Conservation (phyloP, 2,329 filamentous ascomycete species). For the Colletotrichum magnum region DNA sequence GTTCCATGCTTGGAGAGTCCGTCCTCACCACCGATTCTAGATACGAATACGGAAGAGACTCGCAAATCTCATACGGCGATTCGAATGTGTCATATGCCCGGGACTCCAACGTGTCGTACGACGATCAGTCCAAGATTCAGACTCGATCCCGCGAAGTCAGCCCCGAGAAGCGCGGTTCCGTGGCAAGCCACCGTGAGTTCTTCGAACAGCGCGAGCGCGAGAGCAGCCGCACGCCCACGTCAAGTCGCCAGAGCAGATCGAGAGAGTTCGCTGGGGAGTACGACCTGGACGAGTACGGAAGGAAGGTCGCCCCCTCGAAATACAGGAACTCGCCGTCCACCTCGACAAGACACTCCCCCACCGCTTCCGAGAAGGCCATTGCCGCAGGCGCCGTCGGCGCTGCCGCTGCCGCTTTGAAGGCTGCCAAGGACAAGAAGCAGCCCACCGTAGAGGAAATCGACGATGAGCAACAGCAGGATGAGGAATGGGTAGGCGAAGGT, state of each 20-base stretch:
- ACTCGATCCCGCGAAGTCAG: constrained; percentile 52
- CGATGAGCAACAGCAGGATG: constrained; percentile 49
- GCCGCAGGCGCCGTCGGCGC: constrained; percentile 69
- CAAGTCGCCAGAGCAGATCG: constrained; percentile 55
- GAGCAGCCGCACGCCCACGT: constrained; percentile 53
- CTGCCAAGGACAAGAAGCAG: constrained; percentile 61
- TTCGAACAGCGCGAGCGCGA: constrained; percentile 58
- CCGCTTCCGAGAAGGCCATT: constrained; percentile 70
- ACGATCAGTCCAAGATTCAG: constrained; percentile 49
- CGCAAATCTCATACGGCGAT: constrained; percentile 46
- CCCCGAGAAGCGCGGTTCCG: constrained; percentile 57
- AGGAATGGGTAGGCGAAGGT: constrained; percentile 62
- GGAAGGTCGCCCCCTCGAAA: constrained; percentile 64
- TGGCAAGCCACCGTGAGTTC: constrained; percentile 55
- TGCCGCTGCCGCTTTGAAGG: constrained; percentile 66
- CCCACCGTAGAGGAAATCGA: constrained; percentile 51
- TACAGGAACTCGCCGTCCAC: constrained; percentile 67
- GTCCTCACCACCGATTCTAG: constrained; percentile 73
- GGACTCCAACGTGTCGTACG: constrained; percentile 55
- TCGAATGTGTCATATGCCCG: constrained; percentile 45
- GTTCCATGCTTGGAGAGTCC: constrained; percentile 78
- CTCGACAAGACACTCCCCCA: constrained; percentile 64
- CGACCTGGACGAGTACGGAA: constrained; percentile 70
- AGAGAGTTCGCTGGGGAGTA: constrained; percentile 67
- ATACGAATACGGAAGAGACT: constrained; percentile 38